Percentiles rank a stretch among this genome's conserved stretches.
phyloP scores from a whole-genome alignment of 441 rosid genomes.

The Gossypium trilobum region DNA sequence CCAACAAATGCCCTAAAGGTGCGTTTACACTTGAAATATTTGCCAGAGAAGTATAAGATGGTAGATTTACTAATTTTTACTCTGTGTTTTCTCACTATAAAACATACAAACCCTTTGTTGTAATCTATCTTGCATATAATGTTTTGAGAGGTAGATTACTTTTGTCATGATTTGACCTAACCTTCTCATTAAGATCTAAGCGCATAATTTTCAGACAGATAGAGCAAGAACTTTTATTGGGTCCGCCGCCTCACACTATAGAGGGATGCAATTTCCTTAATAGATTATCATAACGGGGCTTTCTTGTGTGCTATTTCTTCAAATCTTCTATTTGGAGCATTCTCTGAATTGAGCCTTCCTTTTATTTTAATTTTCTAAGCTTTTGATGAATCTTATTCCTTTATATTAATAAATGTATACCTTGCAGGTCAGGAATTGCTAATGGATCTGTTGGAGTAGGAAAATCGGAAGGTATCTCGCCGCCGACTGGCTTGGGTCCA shows the following conservation, averaged over 20 bases:
- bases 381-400: conserved; percentile 5
- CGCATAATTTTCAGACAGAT: neutral
- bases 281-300: neutral
- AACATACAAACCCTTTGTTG: neutral
- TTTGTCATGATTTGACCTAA: conserved; percentile 2
- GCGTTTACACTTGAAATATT: conserved; percentile 11
- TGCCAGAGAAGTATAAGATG: conserved; percentile 3
- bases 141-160: neutral
- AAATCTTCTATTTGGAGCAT: neutral
- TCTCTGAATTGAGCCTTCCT: neutral
- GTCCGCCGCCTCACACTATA: neutral
- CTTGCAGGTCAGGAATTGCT: conserved; percentile 56
- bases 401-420: conserved; percentile 15
- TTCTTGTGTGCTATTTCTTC: conserved; percentile 3
- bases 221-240: neutral
- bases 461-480: conserved; percentile 58
- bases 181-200: neutral
- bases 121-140: neutral
- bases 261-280: neutral
- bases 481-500: conserved; percentile 46
- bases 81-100: neutral
- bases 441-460: conserved; percentile 63
- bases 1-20: conserved; percentile 8
- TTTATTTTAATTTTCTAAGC: conserved; percentile 5
- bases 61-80: neutral